These are phyloP conservation scores for Hippophae tibetana DNA, from an alignment of 306 rosid species.

Conservation along the genomic window DNA sequence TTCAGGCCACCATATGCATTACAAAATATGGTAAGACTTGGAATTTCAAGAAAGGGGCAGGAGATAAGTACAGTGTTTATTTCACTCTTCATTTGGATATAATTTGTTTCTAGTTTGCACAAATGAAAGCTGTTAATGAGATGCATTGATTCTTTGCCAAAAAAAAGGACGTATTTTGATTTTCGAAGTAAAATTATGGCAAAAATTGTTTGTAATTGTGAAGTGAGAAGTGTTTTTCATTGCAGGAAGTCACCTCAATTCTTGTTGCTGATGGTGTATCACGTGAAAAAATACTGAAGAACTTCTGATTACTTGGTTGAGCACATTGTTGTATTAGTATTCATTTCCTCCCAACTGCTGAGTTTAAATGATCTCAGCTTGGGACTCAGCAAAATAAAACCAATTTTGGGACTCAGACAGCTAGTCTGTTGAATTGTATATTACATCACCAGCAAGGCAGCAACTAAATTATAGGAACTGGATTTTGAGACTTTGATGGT, in stretches of 20 bases:
- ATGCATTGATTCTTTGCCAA: too few species aligned
- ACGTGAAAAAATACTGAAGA: constrained; percentile 72
- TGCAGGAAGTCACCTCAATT: constrained; percentile 89
- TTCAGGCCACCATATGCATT: too few species aligned
- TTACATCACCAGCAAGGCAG: neutral
- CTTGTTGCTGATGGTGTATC: constrained; percentile 79
- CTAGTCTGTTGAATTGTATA: constrained; percentile 11
- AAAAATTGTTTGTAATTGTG: neutral
- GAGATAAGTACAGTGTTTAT: too few species aligned
- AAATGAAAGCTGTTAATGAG: too few species aligned
- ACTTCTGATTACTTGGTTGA: constrained; percentile 41
- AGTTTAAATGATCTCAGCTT: constrained; percentile 30
- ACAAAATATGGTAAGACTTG: too few species aligned
- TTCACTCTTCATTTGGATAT: too few species aligned
- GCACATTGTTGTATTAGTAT: constrained; percentile 42
- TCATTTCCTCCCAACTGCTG: constrained; percentile 40
- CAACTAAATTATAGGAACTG: neutral
- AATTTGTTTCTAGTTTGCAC: too few species aligned
- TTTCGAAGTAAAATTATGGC: neutral
- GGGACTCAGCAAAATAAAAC: constrained; percentile 29
- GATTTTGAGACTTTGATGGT: too few species aligned
- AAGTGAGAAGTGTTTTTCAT: neutral
- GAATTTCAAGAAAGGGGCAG: too few species aligned
- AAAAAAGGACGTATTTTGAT: too few species aligned
- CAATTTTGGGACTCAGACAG: constrained; percentile 29